Evolutionary conservation across 306 rosid species (phyloP).

Genomic region (Ziziphus jujuba): DNA sequence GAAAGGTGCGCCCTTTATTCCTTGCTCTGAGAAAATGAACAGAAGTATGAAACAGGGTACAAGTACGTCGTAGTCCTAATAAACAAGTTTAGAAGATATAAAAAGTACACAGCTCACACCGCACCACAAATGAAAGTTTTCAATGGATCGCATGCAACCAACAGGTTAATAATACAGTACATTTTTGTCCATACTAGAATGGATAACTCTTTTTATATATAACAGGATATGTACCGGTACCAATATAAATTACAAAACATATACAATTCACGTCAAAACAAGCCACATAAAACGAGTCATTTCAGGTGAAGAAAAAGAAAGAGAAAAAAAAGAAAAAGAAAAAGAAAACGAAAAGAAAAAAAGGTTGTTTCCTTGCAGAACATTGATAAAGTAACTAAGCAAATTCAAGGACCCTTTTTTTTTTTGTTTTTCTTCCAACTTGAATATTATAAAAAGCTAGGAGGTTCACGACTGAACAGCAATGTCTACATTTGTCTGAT

Average conservation of each 20-base stretch:
- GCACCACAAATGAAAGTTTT: not conserved
- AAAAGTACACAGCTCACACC: not conserved
- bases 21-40: too few species aligned
- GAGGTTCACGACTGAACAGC: slow-evolving; percentile 58
- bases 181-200: slow-evolving; percentile 23
- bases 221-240: slow-evolving; percentile 47
- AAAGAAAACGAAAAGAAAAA: slow-evolving; percentile 27
- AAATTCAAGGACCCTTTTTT: slow-evolving; percentile 30
- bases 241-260: slow-evolving; percentile 69
- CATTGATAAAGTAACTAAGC: slow-evolving; percentile 41
- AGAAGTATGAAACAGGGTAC: too few species aligned
- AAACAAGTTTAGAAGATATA: too few species aligned
- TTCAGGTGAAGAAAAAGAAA: slow-evolving; percentile 45
- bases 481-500: slow-evolving; percentile 61
- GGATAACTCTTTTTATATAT: slow-evolving; percentile 51
- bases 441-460: slow-evolving; percentile 40
- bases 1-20: too few species aligned
- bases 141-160: not conserved
- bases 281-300: slow-evolving; percentile 58
- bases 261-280: slow-evolving; percentile 72
- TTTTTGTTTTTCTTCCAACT: slow-evolving; percentile 33
- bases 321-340: slow-evolving; percentile 28
- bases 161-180: not conserved
- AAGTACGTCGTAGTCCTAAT: too few species aligned
- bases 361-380: slow-evolving; percentile 48